A percentile compares a stretch with the other conserved stretches of the same genome.
Evolutionary conservation across 208 protist genomes (phyloP).

Genomic region (Crithidia fasciculata): DNA sequence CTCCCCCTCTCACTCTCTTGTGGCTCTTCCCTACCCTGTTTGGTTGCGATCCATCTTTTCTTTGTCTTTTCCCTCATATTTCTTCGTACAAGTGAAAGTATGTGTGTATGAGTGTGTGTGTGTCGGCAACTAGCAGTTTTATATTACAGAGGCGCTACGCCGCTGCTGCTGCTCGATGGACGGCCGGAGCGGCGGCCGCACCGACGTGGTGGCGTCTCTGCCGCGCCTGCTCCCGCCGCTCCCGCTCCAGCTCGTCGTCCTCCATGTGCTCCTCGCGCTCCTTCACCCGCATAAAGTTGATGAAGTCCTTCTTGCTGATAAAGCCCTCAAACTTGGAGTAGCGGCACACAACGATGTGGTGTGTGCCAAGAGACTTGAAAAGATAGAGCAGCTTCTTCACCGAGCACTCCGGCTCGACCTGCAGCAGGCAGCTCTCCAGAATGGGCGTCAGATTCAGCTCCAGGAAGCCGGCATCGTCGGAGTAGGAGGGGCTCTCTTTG

Average conservation of each 20-base stretch:
- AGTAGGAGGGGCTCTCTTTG: slow-evolving; percentile 34
- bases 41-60: too few relatives aligned
- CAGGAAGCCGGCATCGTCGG: slow-evolving; percentile 29
- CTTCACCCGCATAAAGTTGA: slow-evolving; percentile 72
- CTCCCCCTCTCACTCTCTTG: too few relatives aligned
- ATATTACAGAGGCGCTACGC: too few relatives aligned
- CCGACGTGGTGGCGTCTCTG: slow-evolving; percentile 14
- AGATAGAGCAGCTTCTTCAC: slow-evolving; percentile 75
- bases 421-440: slow-evolving; percentile 66
- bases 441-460: slow-evolving; percentile 62
- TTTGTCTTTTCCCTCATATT: too few relatives aligned
- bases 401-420: slow-evolving; percentile 73
- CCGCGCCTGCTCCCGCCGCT: slow-evolving; percentile 18
- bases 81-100: too few relatives aligned
- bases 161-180: not conserved
- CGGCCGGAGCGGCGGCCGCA: not conserved
- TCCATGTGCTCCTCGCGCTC: slow-evolving; percentile 68
- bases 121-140: not conserved
- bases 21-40: too few relatives aligned
- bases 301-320: slow-evolving; percentile 83
- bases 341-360: slow-evolving; percentile 71
- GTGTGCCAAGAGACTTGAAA: slow-evolving; percentile 77
- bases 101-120: not conserved
- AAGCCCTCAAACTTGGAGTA: slow-evolving; percentile 72
- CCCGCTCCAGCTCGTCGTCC: slow-evolving; percentile 49